A percentile compares a stretch with the other conserved stretches of the same genome.
Evolutionary conservation across 768 basidiomycete genomes (phyloP).

Genomic region (Rhodotorula paludigena): DNA sequence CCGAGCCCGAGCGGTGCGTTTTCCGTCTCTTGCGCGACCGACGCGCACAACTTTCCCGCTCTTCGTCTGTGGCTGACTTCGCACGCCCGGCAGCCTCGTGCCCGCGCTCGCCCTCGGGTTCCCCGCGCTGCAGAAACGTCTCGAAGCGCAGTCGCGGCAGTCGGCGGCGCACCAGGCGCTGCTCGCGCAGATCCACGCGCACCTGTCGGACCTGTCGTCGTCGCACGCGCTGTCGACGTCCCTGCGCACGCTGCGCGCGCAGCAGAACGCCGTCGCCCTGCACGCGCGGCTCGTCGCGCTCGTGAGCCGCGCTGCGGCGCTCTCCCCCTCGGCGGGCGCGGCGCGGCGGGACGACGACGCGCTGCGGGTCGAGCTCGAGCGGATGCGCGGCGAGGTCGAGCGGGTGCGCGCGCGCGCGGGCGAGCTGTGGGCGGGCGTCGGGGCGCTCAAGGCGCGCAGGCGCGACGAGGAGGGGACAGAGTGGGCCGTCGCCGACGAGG

Average conservation of each 20-base stretch:
- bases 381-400: conserved; percentile 67
- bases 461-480: conserved; percentile 57
- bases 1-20: conserved; percentile 68
- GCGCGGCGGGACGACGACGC: conserved; percentile 75
- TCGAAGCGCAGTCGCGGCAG: conserved; percentile 67
- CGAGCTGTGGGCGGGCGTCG: conserved; percentile 79
- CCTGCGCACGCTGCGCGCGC: conserved; percentile 62
- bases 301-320: conserved; percentile 69
- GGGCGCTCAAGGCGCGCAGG: conserved; percentile 61
- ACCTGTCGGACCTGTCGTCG: conserved; percentile 59
- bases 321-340: conserved; percentile 69
- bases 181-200: conserved; percentile 60
- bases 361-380: conserved; percentile 64
- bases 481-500: conserved; percentile 83
- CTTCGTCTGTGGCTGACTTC: not conserved
- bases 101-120: conserved; percentile 76
- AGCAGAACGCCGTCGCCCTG: conserved; percentile 63
- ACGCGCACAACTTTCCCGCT: too few relatives aligned
- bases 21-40: not conserved
- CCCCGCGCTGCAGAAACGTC: conserved; percentile 70
- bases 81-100: conserved; percentile 56
- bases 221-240: conserved; percentile 64
- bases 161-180: conserved; percentile 61
- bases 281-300: conserved; percentile 65
- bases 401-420: conserved; percentile 58